phyloP scores from a whole-genome alignment of 345 rosid genomes.

The Salix suchowensis region DNA sequence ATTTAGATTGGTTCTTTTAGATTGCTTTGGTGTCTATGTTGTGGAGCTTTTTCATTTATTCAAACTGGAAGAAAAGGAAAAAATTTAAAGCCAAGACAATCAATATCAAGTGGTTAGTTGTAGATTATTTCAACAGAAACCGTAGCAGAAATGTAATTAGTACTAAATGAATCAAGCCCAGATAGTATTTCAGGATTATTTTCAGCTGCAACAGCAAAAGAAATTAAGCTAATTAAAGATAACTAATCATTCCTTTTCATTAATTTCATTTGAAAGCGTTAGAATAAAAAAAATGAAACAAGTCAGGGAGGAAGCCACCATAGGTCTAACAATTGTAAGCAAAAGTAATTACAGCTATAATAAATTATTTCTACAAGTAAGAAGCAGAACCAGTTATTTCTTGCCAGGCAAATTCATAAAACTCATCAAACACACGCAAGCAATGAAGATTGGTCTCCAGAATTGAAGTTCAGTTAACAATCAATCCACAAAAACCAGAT shows the following conservation, averaged over 20 bases:
- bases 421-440: neutral
- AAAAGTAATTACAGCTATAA: neutral
- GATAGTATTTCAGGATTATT: neutral
- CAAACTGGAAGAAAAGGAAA: too few species aligned
- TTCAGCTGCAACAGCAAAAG: neutral
- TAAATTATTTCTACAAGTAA: neutral
- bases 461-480: neutral
- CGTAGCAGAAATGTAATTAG: too few species aligned
- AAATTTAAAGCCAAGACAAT: neutral
- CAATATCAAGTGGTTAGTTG: neutral
- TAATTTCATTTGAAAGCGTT: neutral
- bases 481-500: neutral
- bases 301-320: neutral
- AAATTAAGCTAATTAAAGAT: neutral
- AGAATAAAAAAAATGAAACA: neutral
- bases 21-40: neutral
- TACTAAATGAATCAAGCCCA: neutral
- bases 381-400: neutral
- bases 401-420: neutral
- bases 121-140: neutral
- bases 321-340: neutral
- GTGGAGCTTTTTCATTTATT: neutral
- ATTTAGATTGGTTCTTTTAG: neutral
- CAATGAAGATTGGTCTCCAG: neutral
- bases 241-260: neutral